phyloP scores from a whole-genome alignment of 345 rosid species.

The Eucalyptus globulus region DNA sequence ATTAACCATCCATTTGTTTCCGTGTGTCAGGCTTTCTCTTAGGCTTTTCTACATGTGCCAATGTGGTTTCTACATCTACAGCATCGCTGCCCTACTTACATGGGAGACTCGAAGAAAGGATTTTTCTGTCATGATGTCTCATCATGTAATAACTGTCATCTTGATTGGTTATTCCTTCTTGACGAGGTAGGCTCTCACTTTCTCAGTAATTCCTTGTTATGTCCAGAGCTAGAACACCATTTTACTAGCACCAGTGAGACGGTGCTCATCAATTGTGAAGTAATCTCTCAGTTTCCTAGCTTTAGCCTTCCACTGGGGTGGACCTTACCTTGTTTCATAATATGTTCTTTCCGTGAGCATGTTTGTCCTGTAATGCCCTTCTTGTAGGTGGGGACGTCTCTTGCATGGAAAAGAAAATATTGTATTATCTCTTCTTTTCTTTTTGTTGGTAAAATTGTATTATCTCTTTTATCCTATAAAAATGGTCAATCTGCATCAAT shows the following conservation, averaged over 20 bases:
- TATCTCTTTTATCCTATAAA: not conserved
- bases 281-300: not conserved
- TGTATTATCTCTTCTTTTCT: not conserved
- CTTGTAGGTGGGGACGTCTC: not conserved
- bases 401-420: not conserved
- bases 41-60: constrained; percentile 84
- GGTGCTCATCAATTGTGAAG: not conserved
- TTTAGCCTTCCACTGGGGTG: not conserved
- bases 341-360: not conserved
- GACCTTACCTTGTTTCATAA: not conserved
- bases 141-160: constrained; percentile 81
- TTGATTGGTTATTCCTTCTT: constrained; percentile 73
- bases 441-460: not conserved
- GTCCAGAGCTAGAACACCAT: not conserved
- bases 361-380: not conserved
- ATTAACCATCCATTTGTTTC: not conserved
- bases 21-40: constrained; percentile 46
- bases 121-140: constrained; percentile 97
- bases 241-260: not conserved
- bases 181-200: constrained; percentile 36
- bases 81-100: constrained; percentile 71
- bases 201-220: not conserved
- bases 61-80: constrained; percentile 80
- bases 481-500: not conserved
- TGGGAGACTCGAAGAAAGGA: constrained; percentile 99